Evolutionary conservation across 495 filamentous ascomycete species (phyloP).

Genomic region (Apiosordaria backusii): DNA sequence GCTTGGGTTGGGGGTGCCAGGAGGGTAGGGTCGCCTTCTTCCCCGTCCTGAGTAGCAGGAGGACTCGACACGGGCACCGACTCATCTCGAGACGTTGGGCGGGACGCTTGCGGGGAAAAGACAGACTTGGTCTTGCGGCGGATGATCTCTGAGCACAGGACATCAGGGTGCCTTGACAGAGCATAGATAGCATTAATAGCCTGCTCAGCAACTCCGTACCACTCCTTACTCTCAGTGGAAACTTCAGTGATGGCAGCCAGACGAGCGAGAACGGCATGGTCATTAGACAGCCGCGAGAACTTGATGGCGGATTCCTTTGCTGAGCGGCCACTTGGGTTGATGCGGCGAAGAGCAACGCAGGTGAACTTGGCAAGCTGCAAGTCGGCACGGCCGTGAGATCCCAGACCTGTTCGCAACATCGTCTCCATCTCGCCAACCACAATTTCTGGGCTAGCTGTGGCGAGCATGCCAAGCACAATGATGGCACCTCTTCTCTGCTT

Average conservation of each 20-base stretch:
- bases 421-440: conserved; percentile 91
- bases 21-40: conserved; percentile 30
- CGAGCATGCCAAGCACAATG: conserved; percentile 96
- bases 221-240: conserved; percentile 85
- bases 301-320: conserved; percentile 64
- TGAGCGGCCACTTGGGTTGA: conserved; percentile 77
- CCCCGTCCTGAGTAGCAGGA: conserved; percentile 24
- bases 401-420: conserved; percentile 87
- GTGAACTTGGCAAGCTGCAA: conserved; percentile 90
- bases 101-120: conserved; percentile 51
- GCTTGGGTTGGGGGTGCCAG: conserved; percentile 22
- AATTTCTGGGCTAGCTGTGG: conserved; percentile 85
- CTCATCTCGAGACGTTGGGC: conserved; percentile 44
- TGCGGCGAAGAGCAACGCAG: conserved; percentile 84
- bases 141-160: conserved; percentile 87
- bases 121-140: conserved; percentile 80
- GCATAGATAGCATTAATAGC: conserved; percentile 93
- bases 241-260: conserved; percentile 83
- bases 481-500: conserved; percentile 91
- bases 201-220: conserved; percentile 97
- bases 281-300: conserved; percentile 79
- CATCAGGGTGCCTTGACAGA: conserved; percentile 91
- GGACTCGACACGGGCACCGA: conserved; percentile 26
- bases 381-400: conserved; percentile 72
- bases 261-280: conserved; percentile 78